These are phyloP conservation scores for Hanseniaspora pseudoguilliermondii DNA, from an alignment of 805 yeast species.

Conservation along the genomic window DNA sequence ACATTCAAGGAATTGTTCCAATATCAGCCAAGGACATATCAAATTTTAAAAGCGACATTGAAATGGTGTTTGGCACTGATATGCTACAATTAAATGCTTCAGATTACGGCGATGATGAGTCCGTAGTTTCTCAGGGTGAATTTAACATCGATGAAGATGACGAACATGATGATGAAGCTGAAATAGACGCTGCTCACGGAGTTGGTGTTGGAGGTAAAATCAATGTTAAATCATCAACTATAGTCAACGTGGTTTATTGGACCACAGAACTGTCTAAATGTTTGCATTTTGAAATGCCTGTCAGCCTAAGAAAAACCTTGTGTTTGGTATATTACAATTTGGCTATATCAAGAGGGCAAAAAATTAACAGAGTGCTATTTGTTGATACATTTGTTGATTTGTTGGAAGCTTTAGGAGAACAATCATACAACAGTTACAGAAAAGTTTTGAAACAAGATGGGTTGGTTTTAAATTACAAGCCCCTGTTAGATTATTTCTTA, in stretches of 20 bases:
- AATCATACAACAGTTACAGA: constrained; percentile 24
- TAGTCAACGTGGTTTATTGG: constrained; percentile 70
- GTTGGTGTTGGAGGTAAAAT: constrained; percentile 41
- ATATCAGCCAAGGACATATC: constrained; percentile 60
- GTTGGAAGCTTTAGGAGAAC: constrained; percentile 35
- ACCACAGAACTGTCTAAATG: constrained; percentile 72
- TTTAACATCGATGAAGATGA: constrained; percentile 25
- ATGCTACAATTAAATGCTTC: constrained; percentile 27
- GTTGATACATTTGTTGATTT: constrained; percentile 42
- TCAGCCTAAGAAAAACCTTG: constrained; percentile 45
- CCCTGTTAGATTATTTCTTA: constrained; percentile 25
- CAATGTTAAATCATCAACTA: constrained; percentile 56
- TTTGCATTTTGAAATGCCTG: constrained; percentile 64
- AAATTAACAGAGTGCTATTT: constrained; percentile 45
- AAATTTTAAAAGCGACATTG: constrained; percentile 28
- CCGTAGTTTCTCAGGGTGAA: constrained; percentile 32
- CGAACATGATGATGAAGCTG: constrained; percentile 21
- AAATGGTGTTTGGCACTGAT: constrained; percentile 44
- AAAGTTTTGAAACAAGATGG: constrained; percentile 22
- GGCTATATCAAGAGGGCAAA: constrained; percentile 61
- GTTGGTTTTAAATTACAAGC: constrained; percentile 28
- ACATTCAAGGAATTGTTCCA: constrained; percentile 55
- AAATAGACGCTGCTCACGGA: constrained; percentile 29
- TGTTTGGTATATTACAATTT: constrained; percentile 61
- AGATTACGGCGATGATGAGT: constrained; percentile 27